phyloP scores from a whole-genome alignment of 805 yeast genomes.

The Starmerella khaoyaiensis region DNA sequence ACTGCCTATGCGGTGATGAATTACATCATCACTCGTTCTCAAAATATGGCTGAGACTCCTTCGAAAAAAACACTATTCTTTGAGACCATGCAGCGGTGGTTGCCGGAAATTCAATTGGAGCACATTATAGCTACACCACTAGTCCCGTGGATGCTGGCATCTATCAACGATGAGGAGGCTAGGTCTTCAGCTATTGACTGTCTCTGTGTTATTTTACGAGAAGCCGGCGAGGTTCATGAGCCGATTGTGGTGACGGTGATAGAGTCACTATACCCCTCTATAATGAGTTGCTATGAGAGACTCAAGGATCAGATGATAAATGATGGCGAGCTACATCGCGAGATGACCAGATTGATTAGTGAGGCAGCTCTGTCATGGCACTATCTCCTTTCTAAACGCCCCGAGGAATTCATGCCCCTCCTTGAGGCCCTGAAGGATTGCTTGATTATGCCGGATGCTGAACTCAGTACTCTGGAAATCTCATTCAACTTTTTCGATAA shows the following conservation, averaged over 20 bases:
- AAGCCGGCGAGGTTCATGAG: slow-evolving; percentile 56
- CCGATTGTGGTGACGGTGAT: slow-evolving; percentile 36
- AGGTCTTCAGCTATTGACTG: slow-evolving; percentile 83
- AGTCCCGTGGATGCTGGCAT: slow-evolving; percentile 53
- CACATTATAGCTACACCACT: slow-evolving; percentile 54
- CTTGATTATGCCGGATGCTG: slow-evolving; percentile 54
- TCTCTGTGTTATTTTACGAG: slow-evolving; percentile 63
- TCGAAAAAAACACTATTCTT: slow-evolving; percentile 35
- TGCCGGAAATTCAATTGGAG: slow-evolving; percentile 67
- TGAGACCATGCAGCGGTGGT: slow-evolving; percentile 81
- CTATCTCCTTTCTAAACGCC: slow-evolving; percentile 60
- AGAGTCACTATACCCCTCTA: slow-evolving; percentile 52
- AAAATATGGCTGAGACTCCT: slow-evolving; percentile 29
- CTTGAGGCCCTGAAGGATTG: slow-evolving; percentile 61
- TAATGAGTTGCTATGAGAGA: slow-evolving; percentile 33
- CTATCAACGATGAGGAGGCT: slow-evolving; percentile 44
- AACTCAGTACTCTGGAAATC: slow-evolving; percentile 76
- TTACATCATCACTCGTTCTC: slow-evolving; percentile 36
- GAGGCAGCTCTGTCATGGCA: slow-evolving; percentile 97
- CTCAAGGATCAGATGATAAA: slow-evolving; percentile 12
- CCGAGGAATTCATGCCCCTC: slow-evolving; percentile 55
- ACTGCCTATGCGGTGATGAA: slow-evolving; percentile 58
- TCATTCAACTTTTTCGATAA: slow-evolving; percentile 89
- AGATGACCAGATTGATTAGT: slow-evolving; percentile 45
- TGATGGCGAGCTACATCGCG: slow-evolving; percentile 20